Conservation (phyloP, 2,329 filamentous ascomycete genomes). For the Coniochaeta ligniaria region DNA sequence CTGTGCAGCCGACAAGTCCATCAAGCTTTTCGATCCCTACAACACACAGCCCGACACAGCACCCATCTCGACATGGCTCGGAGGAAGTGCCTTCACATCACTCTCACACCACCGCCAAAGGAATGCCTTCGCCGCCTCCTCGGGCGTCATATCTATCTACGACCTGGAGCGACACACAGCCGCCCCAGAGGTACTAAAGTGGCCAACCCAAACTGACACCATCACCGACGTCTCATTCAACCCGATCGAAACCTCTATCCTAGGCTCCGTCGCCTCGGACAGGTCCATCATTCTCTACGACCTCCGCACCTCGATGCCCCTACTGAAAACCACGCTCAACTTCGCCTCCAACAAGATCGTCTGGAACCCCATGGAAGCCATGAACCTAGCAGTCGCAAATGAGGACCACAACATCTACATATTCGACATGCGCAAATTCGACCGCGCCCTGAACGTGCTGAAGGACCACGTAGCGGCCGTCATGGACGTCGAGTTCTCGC, state of each 20-base stretch:
- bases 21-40: conserved; percentile 91
- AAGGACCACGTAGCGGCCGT: conserved; percentile 87
- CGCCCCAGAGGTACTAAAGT: conserved; percentile 73
- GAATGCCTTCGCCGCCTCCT: conserved; percentile 73
- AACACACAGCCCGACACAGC: conserved; percentile 58
- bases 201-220: conserved; percentile 85
- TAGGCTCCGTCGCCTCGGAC: conserved; percentile 80
- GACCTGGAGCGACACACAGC: conserved; percentile 76
- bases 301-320: conserved; percentile 74
- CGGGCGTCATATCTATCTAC: conserved; percentile 77
- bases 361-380: conserved; percentile 78
- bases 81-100: conserved; percentile 69
- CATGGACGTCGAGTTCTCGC: conserved; percentile 94
- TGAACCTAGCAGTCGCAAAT: conserved; percentile 77
- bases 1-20: conserved; percentile 76
- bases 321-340: conserved; percentile 73
- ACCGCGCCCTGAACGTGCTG: conserved; percentile 79
- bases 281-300: conserved; percentile 88
- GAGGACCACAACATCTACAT: conserved; percentile 92
- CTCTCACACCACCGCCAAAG: conserved; percentile 64
- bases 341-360: conserved; percentile 77
- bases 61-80: conserved; percentile 81
- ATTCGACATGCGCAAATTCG: conserved; percentile 91
- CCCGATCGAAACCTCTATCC: conserved; percentile 83
- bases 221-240: conserved; percentile 88